Evolutionary conservation across 805 yeast genomes (phyloP).

Genomic region (Candida odintsovae): DNA sequence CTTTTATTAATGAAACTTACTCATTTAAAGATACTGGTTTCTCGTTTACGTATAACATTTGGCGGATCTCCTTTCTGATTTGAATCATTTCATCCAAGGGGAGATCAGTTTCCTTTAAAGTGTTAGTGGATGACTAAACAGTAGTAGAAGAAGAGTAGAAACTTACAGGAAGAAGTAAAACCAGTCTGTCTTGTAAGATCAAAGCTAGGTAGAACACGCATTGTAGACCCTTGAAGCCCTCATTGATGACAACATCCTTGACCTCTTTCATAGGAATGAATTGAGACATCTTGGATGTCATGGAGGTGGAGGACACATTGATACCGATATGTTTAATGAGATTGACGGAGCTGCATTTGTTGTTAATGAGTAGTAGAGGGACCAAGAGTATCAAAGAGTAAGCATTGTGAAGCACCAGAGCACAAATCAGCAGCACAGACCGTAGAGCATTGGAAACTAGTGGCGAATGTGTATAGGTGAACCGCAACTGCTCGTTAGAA

Average conservation of each 20-base stretch:
- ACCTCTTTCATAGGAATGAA: constrained; percentile 56
- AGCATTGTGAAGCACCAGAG: background rate
- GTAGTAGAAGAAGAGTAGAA: constrained; percentile 1
- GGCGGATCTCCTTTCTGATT: constrained; percentile 9
- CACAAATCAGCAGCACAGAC: background rate
- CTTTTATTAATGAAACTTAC: too few relatives aligned
- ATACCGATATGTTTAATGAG: constrained; percentile 42
- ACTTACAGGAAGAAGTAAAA: background rate
- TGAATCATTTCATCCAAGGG: constrained; percentile 6
- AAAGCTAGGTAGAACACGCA: constrained; percentile 62
- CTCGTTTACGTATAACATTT: background rate
- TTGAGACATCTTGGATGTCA: constrained; percentile 20
- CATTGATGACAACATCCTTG: constrained; percentile 66
- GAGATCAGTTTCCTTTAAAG: constrained; percentile 7
- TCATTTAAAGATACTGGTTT: too few relatives aligned
- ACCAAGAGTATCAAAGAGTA: background rate
- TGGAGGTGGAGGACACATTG: constrained; percentile 33
- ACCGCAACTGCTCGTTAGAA: background rate
- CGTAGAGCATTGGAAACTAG: background rate
- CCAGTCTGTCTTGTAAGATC: constrained; percentile 34
- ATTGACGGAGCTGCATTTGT: background rate
- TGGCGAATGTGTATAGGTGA: background rate
- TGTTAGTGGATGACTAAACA: background rate
- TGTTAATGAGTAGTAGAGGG: background rate
- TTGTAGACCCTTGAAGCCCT: constrained; percentile 64